phyloP scores from a whole-genome alignment of 768 basidiomycete species.

The Pholiota microspora region DNA sequence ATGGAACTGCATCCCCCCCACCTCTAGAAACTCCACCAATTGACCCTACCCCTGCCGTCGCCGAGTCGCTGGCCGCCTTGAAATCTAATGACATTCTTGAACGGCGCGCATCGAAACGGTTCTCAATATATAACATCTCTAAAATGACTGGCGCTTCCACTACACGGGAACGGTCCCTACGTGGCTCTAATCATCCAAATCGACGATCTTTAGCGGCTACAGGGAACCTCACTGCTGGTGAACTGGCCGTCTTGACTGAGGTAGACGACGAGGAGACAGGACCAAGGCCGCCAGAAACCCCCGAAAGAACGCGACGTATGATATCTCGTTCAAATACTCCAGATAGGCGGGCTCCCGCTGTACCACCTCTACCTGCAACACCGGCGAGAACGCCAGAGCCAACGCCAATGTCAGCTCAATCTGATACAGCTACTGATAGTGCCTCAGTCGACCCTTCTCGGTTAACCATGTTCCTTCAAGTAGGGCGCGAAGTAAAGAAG shows the following conservation, averaged over 20 bases:
- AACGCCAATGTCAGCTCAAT: conserved; percentile 8
- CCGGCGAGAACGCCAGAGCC: conserved; percentile 41
- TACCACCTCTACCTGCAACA: conserved; percentile 49
- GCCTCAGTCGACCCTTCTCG: conserved; percentile 29
- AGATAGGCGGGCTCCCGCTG: conserved; percentile 37
- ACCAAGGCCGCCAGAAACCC: conserved; percentile 14
- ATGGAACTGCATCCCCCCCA: conserved; percentile 31
- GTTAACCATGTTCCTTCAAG: conserved; percentile 82
- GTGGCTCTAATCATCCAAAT: conserved; percentile 43
- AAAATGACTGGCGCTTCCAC: conserved; percentile 77
- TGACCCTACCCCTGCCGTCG: conserved; percentile 57
- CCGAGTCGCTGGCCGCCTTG: conserved; percentile 82
- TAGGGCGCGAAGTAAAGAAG: conserved; percentile 91
- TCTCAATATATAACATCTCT: conserved; percentile 90
- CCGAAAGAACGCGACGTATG: conserved; percentile 23
- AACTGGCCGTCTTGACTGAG: conserved; percentile 72
- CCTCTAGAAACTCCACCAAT: conserved; percentile 25
- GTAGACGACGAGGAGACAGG: conserved; percentile 60
- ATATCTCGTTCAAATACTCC: conserved; percentile 37
- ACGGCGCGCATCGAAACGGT: conserved; percentile 92
- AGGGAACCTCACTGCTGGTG: conserved; percentile 62
- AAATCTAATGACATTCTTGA: conserved; percentile 84
- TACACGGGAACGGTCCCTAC: conserved; percentile 46
- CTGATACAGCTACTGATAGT: conserved; percentile 11
- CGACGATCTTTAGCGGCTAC: conserved; percentile 67